Percentiles rank a stretch among this genome's conserved stretches.
phyloP scores from a whole-genome alignment of 2,329 filamentous ascomycete species.

The Xylaria sp. region DNA sequence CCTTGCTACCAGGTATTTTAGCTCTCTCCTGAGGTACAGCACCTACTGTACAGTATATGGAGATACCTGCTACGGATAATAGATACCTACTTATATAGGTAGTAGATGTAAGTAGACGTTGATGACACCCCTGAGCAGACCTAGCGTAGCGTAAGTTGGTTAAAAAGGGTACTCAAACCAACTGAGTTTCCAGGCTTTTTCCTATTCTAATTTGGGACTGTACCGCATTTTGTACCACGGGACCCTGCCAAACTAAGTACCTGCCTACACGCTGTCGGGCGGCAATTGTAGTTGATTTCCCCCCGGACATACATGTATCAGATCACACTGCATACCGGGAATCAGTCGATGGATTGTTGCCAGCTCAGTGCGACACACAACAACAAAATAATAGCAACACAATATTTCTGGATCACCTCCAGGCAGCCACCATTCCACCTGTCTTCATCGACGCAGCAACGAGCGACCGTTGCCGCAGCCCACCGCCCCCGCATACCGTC shows the following conservation, averaged over 20 bases:
- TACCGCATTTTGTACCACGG: slow-evolving; percentile 24
- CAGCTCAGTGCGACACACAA: slow-evolving; percentile 25
- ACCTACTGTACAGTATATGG: neutral
- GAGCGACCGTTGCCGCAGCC: slow-evolving; percentile 21
- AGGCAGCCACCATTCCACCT: slow-evolving; percentile 28
- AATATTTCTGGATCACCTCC: slow-evolving; percentile 6
- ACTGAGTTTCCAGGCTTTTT: too few species aligned
- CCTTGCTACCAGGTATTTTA: neutral
- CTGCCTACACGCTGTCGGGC: neutral
- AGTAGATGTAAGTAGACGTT: too few species aligned
- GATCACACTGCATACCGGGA: slow-evolving; percentile 22
- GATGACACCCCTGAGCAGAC: neutral
- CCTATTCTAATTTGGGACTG: slow-evolving; percentile 35
- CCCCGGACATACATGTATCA: slow-evolving; percentile 21
- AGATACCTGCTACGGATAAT: neutral
- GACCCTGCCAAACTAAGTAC: neutral
- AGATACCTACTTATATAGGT: neutral
- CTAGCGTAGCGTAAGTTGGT: neutral
- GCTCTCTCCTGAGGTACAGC: neutral
- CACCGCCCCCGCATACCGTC: slow-evolving; percentile 26
- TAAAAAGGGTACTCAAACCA: neutral
- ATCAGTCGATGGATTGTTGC: neutral
- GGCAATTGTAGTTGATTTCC: slow-evolving; percentile 21
- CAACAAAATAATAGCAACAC: neutral
- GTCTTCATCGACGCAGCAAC: slow-evolving; percentile 39